A percentile compares a stretch with the other conserved stretches of the same genome.
These are phyloP conservation scores for Ilyonectria destructans DNA, from an alignment of 2,329 filamentous ascomycete genomes.

Conservation along the genomic window DNA sequence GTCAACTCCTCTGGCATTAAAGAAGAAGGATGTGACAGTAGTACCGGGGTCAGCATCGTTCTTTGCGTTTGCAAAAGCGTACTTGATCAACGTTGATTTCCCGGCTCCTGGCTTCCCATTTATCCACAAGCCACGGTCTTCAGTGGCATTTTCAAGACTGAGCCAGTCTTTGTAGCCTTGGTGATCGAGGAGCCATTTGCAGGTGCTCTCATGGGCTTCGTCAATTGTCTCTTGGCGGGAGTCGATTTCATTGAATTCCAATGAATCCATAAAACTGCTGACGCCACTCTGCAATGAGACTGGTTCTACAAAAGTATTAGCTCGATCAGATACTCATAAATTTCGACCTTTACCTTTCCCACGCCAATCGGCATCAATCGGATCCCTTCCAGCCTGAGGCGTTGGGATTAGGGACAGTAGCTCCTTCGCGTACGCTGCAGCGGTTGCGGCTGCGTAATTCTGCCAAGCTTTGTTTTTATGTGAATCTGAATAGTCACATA, in stretches of 20 bases:
- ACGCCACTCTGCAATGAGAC: no score
- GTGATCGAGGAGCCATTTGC: conserved; percentile 58
- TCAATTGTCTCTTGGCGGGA: conserved; percentile 56
- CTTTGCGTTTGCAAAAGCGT: conserved; percentile 38
- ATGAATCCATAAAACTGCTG: conserved; percentile 38
- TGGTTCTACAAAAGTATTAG: no score
- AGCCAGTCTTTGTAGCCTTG: conserved; percentile 57
- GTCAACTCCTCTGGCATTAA: conserved; percentile 61
- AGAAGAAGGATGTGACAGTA: conserved; percentile 63
- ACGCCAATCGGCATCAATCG: no score
- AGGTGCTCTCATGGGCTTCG: conserved; percentile 57
- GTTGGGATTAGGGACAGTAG: conserved; percentile 32
- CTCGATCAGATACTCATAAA: no score
- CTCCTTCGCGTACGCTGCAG: no score
- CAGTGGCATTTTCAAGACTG: conserved; percentile 34
- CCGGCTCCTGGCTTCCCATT: neutral
- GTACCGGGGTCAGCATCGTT: neutral
- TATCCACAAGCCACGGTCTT: conserved; percentile 55
- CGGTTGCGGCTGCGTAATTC: no score
- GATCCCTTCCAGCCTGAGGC: no score
- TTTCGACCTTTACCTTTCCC: no score
- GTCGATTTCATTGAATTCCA: conserved; percentile 58
- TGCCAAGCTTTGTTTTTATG: no score
- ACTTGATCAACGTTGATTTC: conserved; percentile 60
- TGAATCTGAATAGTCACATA: no score